Percentiles rank a stretch among this genome's conserved stretches.
phyloP scores from a whole-genome alignment of 139 green algal species.

The Tetraselmis chui region DNA sequence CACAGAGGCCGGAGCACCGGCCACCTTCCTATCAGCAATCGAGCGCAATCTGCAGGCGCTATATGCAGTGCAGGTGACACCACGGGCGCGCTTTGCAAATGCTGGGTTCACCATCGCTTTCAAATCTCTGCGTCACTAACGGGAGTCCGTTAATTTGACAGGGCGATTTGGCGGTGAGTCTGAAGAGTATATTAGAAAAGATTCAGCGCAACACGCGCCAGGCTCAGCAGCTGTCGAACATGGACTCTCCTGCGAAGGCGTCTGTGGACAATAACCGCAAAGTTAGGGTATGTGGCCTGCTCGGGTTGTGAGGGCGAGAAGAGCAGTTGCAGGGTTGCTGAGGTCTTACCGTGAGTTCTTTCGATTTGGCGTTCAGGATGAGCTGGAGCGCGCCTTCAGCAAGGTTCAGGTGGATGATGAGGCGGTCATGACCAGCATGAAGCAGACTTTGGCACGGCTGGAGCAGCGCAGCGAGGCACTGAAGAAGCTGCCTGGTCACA shows the following conservation, averaged over 20 bases:
- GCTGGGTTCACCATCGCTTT: too few species aligned
- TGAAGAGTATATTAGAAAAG: background rate
- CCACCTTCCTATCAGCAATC: background rate
- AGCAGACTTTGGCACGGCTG: background rate
- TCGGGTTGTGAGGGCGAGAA: too few species aligned
- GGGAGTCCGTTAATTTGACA: too few species aligned
- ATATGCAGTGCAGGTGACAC: background rate
- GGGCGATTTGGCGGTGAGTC: background rate
- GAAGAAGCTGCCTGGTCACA: background rate
- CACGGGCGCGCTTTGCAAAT: too few species aligned
- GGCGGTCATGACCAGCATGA: background rate
- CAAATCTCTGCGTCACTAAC: too few species aligned
- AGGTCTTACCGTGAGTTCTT: too few species aligned
- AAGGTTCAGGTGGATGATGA: background rate
- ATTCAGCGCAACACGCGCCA: background rate
- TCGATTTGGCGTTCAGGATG: too few species aligned
- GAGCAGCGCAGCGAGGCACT: background rate
- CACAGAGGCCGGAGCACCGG: background rate
- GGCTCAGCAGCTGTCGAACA: background rate
- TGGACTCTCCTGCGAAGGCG: background rate
- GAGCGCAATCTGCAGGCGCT: background rate
- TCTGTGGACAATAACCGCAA: background rate
- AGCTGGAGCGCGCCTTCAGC: background rate
- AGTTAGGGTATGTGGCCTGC: background rate
- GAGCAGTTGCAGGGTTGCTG: too few species aligned